Evolutionary conservation across 495 filamentous ascomycete genomes (phyloP).

Genomic region (Penicillium odoratum): DNA sequence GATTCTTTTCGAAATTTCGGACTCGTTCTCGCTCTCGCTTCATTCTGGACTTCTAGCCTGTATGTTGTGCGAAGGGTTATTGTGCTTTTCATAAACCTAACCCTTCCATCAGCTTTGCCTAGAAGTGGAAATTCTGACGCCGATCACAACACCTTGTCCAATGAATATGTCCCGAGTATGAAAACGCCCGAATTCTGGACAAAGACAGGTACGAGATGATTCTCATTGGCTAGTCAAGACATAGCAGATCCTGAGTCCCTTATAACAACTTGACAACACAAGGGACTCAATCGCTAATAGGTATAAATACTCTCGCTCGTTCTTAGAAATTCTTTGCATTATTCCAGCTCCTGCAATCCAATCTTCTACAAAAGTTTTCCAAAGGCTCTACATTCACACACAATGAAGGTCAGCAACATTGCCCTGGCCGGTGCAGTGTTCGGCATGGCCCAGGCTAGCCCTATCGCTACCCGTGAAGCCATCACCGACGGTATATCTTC

Average conservation of each 20-base stretch:
- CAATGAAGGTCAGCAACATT: conserved; percentile 18
- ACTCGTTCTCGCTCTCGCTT: conserved; percentile 2
- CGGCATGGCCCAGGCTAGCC: conserved; percentile 17
- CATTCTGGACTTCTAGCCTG: neutral
- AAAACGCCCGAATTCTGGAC: neutral
- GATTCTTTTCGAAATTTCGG: neutral
- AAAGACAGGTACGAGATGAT: neutral
- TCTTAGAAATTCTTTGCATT: neutral
- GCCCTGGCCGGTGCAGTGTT: conserved; percentile 10
- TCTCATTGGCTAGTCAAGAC: neutral
- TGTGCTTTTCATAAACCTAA: neutral
- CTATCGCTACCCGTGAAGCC: conserved; percentile 14
- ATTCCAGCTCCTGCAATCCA: neutral
- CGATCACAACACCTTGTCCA: neutral
- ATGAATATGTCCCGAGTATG: neutral
- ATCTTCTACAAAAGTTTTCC: neutral
- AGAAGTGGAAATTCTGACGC: neutral
- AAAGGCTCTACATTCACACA: conserved; percentile 1
- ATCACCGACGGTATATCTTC: conserved; percentile 16
- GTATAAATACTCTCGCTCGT: conserved; percentile 1
- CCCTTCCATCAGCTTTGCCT: neutral
- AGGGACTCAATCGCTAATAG: neutral
- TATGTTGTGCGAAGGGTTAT: neutral
- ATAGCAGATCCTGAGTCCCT: neutral
- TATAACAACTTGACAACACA: neutral